A percentile compares a stretch with the other conserved stretches of the same genome.
Evolutionary conservation across 75 land plant species (phyloP).

Genomic region (Pinus tabuliformis): DNA sequence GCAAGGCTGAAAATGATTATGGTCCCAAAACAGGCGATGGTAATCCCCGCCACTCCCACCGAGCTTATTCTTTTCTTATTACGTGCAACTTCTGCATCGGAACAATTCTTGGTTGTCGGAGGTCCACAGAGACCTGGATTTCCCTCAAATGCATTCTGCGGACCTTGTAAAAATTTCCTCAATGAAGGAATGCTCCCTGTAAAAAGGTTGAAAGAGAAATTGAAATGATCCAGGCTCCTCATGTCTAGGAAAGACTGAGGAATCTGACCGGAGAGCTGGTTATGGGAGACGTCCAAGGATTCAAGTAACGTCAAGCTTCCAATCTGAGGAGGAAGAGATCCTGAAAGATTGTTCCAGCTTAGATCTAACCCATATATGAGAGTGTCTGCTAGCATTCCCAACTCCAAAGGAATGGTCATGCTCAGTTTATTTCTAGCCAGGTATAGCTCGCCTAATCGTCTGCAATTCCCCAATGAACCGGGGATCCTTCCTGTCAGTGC

Average conservation of each 20-base stretch:
- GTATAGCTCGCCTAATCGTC: conserved; percentile 24
- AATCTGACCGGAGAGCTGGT: conserved; percentile 44
- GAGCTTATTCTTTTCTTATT: too few species aligned
- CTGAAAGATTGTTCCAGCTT: conserved; percentile 47
- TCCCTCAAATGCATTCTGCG: conserved; percentile 49
- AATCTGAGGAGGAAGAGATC: conserved; percentile 44
- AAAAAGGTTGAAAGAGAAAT: conserved; percentile 58
- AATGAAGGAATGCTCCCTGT: conserved; percentile 51
- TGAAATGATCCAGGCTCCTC: conserved; percentile 44
- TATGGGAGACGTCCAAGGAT: conserved; percentile 48
- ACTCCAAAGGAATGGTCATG: conserved; percentile 28
- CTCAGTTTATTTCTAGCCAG: conserved; percentile 24
- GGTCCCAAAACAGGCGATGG: too few species aligned
- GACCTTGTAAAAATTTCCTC: conserved; percentile 50
- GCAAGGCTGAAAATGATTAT: too few species aligned
- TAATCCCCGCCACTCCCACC: too few species aligned
- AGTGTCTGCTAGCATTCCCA: conserved; percentile 20
- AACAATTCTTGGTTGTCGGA: background rate
- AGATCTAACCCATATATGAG: conserved; percentile 43
- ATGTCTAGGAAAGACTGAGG: conserved; percentile 42
- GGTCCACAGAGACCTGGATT: conserved; percentile 56
- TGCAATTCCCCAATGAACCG: conserved; percentile 25
- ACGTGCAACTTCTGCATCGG: too few species aligned
- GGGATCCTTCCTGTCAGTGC: conserved; percentile 53
- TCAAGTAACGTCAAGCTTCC: conserved; percentile 36